These are phyloP conservation scores for Euryodendron excelsum DNA, from an alignment of 148 eudicot species.

Conservation along the genomic window DNA sequence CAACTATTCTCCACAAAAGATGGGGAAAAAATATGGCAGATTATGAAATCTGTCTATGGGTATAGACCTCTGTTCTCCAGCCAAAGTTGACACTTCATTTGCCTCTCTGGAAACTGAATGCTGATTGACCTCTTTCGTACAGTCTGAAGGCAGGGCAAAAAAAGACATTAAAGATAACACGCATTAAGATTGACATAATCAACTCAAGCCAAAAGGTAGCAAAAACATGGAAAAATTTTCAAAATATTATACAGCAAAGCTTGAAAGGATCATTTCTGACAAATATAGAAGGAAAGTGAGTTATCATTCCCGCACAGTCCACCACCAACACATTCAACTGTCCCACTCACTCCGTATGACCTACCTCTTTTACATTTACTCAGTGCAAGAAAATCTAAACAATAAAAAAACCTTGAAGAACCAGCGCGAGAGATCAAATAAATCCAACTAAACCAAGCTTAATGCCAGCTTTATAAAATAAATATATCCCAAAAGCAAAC, in stretches of 20 bases:
- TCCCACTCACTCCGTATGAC: not conserved
- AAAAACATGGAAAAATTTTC: not conserved
- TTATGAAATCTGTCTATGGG: not conserved
- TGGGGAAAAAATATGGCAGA: not conserved
- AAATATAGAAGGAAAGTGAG: not conserved
- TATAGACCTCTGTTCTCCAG: slow-evolving; percentile 36
- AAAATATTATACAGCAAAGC: not conserved
- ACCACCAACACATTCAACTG: not conserved
- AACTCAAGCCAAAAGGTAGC: not conserved
- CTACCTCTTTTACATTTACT: not conserved
- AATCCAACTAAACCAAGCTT: not conserved
- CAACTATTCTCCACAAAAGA: not conserved
- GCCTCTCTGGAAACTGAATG: slow-evolving; percentile 32
- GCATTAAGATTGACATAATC: not conserved
- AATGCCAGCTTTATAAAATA: not conserved
- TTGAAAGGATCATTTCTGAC: not conserved
- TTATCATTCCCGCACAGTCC: not conserved
- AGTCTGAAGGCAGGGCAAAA: slow-evolving; percentile 37
- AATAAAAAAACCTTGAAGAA: not conserved
- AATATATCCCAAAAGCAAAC: not conserved
- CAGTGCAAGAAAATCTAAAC: not conserved
- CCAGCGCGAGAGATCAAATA: not conserved
- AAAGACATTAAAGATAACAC: not conserved
- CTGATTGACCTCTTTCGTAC: slow-evolving; percentile 52
- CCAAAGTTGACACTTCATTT: slow-evolving; percentile 23